Evolutionary conservation across 2,329 filamentous ascomycete species (phyloP).

Genomic region (Penicillium polonicum): DNA sequence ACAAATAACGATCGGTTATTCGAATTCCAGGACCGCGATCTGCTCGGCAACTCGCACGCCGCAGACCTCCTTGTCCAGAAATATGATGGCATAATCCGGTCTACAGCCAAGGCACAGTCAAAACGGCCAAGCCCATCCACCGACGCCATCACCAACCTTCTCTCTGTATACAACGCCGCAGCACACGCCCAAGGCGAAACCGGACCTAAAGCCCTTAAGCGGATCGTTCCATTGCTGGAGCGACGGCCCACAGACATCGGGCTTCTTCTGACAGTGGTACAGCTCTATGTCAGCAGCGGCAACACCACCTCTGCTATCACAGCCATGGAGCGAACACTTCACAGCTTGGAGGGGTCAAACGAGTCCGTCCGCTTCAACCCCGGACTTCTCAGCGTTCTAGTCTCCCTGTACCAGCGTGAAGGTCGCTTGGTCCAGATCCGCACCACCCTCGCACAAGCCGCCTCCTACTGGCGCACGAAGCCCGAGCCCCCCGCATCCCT

Average conservation of each 20-base stretch:
- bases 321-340: slow-evolving; percentile 74
- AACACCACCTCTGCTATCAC: slow-evolving; percentile 71
- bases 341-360: slow-evolving; percentile 65
- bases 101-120: slow-evolving; percentile 52
- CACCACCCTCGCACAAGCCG: slow-evolving; percentile 73
- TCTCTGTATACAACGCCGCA: slow-evolving; percentile 69
- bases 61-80: slow-evolving; percentile 61
- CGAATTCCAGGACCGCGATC: slow-evolving; percentile 54
- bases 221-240: slow-evolving; percentile 67
- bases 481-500: slow-evolving; percentile 62
- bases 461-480: slow-evolving; percentile 73
- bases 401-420: slow-evolving; percentile 75
- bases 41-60: slow-evolving; percentile 56
- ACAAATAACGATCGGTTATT: slow-evolving; percentile 58
- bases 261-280: slow-evolving; percentile 73
- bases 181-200: slow-evolving; percentile 61
- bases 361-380: slow-evolving; percentile 76
- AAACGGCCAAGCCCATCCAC: slow-evolving; percentile 50
- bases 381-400: slow-evolving; percentile 75
- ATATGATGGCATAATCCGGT: slow-evolving; percentile 57
- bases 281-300: slow-evolving; percentile 72
- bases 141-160: slow-evolving; percentile 53
- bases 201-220: slow-evolving; percentile 67
- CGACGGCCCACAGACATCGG: slow-evolving; percentile 77
- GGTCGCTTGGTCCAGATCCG: slow-evolving; percentile 71